Evolutionary conservation across 1,139 yeast species (phyloP), one percentile per base, ranked within the genome.

Genomic region (Geotrichum carabidarum): DNA sequence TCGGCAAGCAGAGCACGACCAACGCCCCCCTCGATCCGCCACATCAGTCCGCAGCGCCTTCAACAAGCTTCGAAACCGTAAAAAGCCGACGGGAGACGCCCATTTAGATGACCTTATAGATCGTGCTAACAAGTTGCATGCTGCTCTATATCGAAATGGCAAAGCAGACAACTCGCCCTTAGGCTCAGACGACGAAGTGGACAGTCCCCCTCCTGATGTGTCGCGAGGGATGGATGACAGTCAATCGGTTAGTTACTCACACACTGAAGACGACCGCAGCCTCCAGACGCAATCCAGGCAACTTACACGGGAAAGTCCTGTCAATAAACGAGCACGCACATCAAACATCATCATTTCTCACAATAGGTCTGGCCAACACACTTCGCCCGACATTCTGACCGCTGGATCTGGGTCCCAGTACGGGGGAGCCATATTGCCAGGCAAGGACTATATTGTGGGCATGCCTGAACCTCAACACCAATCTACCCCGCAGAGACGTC

Each of bases 41-140:
- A 50, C 55, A 11, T 52, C 55, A 3, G 35, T 52, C 6, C 48
- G 55, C 32, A 47, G 51, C 31, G 55, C 55, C 2, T 52, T 52
- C 31, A 52, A 50, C 43, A 52, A 52, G 17, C 45, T 52, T 2
- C 50, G 55, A 14, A 44, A 30, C n/a, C 50, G 50, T 11, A 30
- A 44, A 36, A 36, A 37, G 18, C 53, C 48, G 1, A 48, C 51
- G 5, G 45, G 45, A 8, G 51, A 48, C 41, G 41, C 18, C 8
- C 41, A 14, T 32, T 17, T 48, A n/a, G 45, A 48, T 12, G 40
- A 41, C 17, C 51, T 48, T 15, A 42, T 48, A 1, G 45, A 48
- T 4, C n/a, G 51, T 8, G 51, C 51, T 14, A 48, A 48, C 36
- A 38, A 48, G n/a, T 31, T 48, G 12, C 51, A 48, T 18, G 22